Percentiles rank a stretch among this genome's conserved stretches.
Evolutionary conservation across 164 flowering plant genomes (phyloP).

Genomic region (Magnolia kwangsiensis): DNA sequence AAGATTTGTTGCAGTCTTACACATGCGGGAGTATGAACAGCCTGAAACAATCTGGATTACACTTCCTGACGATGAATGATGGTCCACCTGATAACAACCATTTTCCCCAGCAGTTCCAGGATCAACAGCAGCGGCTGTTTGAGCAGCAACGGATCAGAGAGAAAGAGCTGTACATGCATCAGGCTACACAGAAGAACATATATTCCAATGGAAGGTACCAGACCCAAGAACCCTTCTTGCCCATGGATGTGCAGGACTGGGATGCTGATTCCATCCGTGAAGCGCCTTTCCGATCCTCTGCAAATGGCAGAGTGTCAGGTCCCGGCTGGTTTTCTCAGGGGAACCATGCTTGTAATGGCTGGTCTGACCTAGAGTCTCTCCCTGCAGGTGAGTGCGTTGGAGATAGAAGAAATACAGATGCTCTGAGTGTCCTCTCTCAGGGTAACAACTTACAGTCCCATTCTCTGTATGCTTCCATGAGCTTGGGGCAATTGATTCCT

Average conservation of each 20-base stretch:
- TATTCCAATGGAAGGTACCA: conserved; percentile 37
- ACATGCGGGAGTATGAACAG: conserved; percentile 26
- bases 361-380: conserved; percentile 40
- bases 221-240: conserved; percentile 37
- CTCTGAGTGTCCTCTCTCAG: conserved; percentile 58
- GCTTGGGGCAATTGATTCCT: conserved; percentile 38
- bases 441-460: conserved; percentile 36
- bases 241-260: conserved; percentile 47
- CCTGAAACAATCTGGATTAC: conserved; percentile 31
- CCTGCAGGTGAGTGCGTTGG: conserved; percentile 36
- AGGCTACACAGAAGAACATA: conserved; percentile 38
- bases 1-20: conserved; percentile 29
- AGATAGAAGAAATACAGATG: conserved; percentile 36
- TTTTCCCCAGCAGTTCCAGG: conserved; percentile 42
- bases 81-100: conserved; percentile 32
- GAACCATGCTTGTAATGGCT: conserved; percentile 39
- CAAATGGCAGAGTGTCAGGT: conserved; percentile 29
- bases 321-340: conserved; percentile 55
- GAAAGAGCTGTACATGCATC: conserved; percentile 41
- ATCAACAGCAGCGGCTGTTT: conserved; percentile 37
- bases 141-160: conserved; percentile 43
- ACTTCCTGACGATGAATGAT: conserved; percentile 35
- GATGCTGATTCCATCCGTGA: conserved; percentile 28
- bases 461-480: conserved; percentile 28
- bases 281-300: conserved; percentile 35